A percentile compares a stretch with the other conserved stretches of the same genome.
Evolutionary conservation across 2,329 filamentous ascomycete genomes (phyloP).

Genomic region (Xylaria sp.): DNA sequence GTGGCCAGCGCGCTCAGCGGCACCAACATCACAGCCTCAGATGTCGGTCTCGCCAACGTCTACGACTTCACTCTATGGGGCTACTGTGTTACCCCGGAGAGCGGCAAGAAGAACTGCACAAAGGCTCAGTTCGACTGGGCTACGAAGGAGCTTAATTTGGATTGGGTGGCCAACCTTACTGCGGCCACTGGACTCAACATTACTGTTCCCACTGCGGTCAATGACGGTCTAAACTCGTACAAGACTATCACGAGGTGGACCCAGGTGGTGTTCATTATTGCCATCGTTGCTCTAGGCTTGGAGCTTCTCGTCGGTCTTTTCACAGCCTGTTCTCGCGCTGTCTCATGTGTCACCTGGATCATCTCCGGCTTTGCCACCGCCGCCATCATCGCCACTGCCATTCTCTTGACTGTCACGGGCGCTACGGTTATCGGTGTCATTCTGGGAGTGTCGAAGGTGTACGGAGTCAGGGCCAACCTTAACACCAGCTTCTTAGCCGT

Average conservation of each 20-base stretch:
- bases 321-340: constrained; percentile 82
- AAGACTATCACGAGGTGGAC: constrained; percentile 82
- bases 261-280: constrained; percentile 81
- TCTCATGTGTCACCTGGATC: constrained; percentile 85
- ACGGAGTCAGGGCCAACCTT: constrained; percentile 74
- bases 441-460: constrained; percentile 73
- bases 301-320: constrained; percentile 84
- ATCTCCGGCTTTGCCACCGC: constrained; percentile 71
- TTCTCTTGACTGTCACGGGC: constrained; percentile 80
- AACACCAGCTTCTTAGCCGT: constrained; percentile 76
- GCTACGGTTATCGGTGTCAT: constrained; percentile 75
- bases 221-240: constrained; percentile 77
- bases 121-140: constrained; percentile 80
- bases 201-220: constrained; percentile 74
- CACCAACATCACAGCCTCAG: constrained; percentile 65
- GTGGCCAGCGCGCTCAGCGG: constrained; percentile 43
- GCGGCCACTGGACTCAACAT: constrained; percentile 64
- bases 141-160: constrained; percentile 73
- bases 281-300: constrained; percentile 73
- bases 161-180: constrained; percentile 53
- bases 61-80: constrained; percentile 90
- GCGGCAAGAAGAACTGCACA: constrained; percentile 73
- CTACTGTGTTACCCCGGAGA: constrained; percentile 76
- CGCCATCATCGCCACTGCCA: constrained; percentile 70
- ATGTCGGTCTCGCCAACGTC: constrained; percentile 74